Conservation (phyloP, 768 basidiomycete genomes). For the Rhodocollybia butyracea region DNA sequence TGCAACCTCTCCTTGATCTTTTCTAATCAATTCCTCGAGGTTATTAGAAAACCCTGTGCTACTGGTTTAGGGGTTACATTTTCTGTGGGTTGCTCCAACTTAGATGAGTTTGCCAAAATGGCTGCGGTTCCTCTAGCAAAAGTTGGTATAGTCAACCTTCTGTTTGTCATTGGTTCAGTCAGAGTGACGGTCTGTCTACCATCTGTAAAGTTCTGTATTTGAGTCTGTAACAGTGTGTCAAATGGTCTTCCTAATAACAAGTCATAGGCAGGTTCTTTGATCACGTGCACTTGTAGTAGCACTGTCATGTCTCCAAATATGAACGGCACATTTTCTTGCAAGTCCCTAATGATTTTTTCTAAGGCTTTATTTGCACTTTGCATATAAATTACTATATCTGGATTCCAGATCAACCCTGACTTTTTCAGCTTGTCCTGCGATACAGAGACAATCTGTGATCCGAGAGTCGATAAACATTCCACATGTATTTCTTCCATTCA, state of each 20-base stretch:
- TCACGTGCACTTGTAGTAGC: slow-evolving; percentile 24
- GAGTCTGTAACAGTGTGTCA: slow-evolving; percentile 1
- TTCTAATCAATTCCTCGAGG: slow-evolving; percentile 7
- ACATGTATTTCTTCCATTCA: slow-evolving; percentile 17
- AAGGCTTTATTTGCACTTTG: slow-evolving; percentile 20
- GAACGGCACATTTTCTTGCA: slow-evolving; percentile 21
- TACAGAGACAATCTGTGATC: slow-evolving; percentile 24
- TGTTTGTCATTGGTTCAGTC: background rate
- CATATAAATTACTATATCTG: slow-evolving; percentile 17
- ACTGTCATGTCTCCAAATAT: slow-evolving; percentile 18
- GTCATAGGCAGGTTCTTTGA: slow-evolving; percentile 22
- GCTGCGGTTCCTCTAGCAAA: background rate
- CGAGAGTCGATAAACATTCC: slow-evolving; percentile 20
- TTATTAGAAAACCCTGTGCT: slow-evolving; percentile 3
- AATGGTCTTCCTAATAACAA: slow-evolving; percentile 20
- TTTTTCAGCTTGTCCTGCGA: slow-evolving; percentile 15
- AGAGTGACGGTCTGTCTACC: background rate
- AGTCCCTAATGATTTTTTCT: slow-evolving; percentile 19
- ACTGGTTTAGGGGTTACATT: background rate
- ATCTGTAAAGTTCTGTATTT: background rate
- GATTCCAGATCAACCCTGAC: slow-evolving; percentile 16
- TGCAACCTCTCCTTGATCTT: slow-evolving; percentile 9
- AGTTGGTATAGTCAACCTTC: background rate
- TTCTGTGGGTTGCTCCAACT: background rate
- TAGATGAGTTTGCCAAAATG: too few species aligned